A percentile compares a stretch with the other conserved stretches of the same genome.
Conservation (phyloP, 83 land plant genomes). For the Thuja plicata region DNA sequence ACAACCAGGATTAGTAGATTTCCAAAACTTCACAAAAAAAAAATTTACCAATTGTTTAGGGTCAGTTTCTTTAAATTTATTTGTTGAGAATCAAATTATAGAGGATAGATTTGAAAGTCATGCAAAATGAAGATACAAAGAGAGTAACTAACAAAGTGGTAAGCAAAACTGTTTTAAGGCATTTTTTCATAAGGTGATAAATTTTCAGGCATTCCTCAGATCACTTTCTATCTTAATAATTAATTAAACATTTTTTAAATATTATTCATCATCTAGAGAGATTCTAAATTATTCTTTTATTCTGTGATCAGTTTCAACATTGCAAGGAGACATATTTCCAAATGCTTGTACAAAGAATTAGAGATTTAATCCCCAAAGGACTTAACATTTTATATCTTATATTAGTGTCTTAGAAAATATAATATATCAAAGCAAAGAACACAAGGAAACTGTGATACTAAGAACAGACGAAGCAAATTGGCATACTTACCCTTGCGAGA, state of each 20-base stretch:
- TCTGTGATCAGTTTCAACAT: neutral
- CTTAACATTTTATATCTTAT: neutral
- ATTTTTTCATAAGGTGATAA: neutral
- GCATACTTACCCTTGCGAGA: slow-evolving; percentile 63
- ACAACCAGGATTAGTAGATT: neutral
- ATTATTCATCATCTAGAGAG: neutral
- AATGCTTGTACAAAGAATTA: neutral
- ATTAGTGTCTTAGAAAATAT: neutral
- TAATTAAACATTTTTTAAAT: neutral
- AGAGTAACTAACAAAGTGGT: neutral
- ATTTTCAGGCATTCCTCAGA: neutral
- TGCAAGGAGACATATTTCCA: neutral
- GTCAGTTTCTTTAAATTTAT: neutral
- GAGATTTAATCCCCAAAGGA: neutral
- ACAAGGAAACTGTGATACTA: neutral
- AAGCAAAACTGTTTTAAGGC: neutral
- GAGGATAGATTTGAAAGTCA: neutral
- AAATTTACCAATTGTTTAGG: neutral
- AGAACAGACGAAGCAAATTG: neutral
- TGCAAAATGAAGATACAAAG: neutral
- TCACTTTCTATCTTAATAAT: neutral
- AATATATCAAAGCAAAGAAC: neutral
- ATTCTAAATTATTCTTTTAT: neutral
- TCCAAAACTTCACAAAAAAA: neutral
- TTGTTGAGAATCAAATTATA: neutral